Evolutionary conservation across 257 asterid species (phyloP).

Genomic region (Asclepias syriaca): DNA sequence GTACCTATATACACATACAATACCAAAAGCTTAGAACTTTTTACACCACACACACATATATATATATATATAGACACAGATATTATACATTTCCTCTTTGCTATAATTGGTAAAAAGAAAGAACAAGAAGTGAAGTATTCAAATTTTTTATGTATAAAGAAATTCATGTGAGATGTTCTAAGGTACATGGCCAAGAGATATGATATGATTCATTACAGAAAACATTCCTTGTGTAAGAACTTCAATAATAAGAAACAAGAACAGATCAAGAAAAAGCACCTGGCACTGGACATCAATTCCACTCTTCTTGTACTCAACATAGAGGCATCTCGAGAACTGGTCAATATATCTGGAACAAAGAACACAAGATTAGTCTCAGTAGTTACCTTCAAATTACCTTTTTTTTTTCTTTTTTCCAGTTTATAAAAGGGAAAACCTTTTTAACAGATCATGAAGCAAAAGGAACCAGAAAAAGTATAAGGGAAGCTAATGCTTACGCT

Average conservation of each 20-base stretch:
- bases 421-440: background rate
- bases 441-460: background rate
- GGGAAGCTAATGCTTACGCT: conserved; percentile 56
- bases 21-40: background rate
- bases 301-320: conserved; percentile 89
- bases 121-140: background rate
- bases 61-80: no score
- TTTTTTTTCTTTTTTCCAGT: no score
- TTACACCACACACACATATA: no score
- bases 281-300: conserved; percentile 99
- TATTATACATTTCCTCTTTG: no score
- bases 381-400: background rate
- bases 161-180: no score
- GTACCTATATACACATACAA: conserved; percentile 46
- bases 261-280: conserved; percentile 33
- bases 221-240: background rate
- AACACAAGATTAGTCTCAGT: background rate
- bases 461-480: no score
- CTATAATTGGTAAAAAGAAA: background rate
- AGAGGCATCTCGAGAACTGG: conserved; percentile 88
- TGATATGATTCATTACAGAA: background rate
- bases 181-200: background rate
- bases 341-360: conserved; percentile 63
- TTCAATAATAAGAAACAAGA: background rate
- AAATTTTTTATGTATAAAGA: no score